Evolutionary conservation across 2,329 filamentous ascomycete species (phyloP), one percentile per base, ranked within the genome.

Genomic region (Macrophomina tecta): DNA sequence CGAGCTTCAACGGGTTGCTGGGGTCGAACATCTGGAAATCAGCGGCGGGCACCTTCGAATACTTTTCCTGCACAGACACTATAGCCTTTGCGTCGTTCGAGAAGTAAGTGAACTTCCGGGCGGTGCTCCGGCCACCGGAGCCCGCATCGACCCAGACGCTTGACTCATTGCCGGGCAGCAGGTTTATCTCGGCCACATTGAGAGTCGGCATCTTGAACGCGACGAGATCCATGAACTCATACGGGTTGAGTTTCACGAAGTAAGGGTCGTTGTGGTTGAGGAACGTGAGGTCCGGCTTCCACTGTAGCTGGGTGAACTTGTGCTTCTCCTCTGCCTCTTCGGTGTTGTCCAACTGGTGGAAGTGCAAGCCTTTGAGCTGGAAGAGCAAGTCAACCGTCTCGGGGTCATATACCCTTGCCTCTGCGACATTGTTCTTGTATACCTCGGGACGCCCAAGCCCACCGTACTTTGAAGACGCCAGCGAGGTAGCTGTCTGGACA

Each of bases 181-280:
- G 60, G 23, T 73, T 74, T 2, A 80, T 48, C 63, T 82, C 78
- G 0, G 80, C 46, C 9, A 81, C 73, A 0, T 67, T 73, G 1
- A 78, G 70, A 1, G 52, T 48, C 1, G 79, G 79, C 28, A 72
- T 78, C 65, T 76, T 77, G 67, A 81, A 76, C 0, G 73, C 77
- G 0, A 79, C 63, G 0, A 80, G 66, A 53, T 81, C 75, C 5
- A 82, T 9, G 8, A 45, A 9, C 11, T 45, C 42, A n/a, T 45
- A 38, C 11, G 11, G 36, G 36, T 38, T 7, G 6, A 7, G 11
- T 38, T 7, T 7, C 36, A 12, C 36, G 6, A 12, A 38, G 11
- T 12, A 38, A 38, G 36, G 36, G 7, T 38, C 36, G 11, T 45
- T 16, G 7, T 45, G 42, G 16, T 9, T 12, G 42, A 45, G 42